phyloP scores from a whole-genome alignment of 768 basidiomycete species.

The Termitomyces sp. region DNA sequence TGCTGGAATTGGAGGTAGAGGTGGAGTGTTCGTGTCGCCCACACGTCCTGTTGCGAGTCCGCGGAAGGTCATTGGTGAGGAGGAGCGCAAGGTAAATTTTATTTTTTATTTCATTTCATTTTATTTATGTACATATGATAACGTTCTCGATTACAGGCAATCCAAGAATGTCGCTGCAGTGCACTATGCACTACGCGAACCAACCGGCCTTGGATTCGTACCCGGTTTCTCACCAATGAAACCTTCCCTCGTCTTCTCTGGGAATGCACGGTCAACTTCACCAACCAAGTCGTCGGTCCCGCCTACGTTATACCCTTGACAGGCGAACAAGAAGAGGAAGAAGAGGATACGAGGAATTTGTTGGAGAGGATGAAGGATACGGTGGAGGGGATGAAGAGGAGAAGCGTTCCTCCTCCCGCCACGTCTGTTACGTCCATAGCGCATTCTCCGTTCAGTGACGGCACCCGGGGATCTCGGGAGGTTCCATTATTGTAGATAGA shows the following conservation, averaged over 20 bases:
- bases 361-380: slow-evolving; percentile 48
- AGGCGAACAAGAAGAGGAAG: slow-evolving; percentile 25
- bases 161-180: slow-evolving; percentile 59
- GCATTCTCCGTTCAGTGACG: neutral
- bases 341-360: slow-evolving; percentile 36
- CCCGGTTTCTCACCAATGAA: slow-evolving; percentile 39
- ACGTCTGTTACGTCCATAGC: slow-evolving; percentile 9
- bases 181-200: slow-evolving; percentile 49
- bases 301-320: neutral
- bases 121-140: no score
- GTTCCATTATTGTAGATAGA: no score
- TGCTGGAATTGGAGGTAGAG: no score
- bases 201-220: slow-evolving; percentile 46
- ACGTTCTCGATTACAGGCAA: slow-evolving; percentile 37
- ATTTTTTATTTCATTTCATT: no score
- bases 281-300: neutral
- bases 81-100: no score
- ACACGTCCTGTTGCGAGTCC: neutral
- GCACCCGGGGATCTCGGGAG: no score
- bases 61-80: slow-evolving; percentile 25
- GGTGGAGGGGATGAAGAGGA: slow-evolving; percentile 43
- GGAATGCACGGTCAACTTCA: neutral
- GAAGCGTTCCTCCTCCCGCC: slow-evolving; percentile 25
- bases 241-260: neutral
- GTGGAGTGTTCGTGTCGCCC: neutral